phyloP scores from a whole-genome alignment of 495 filamentous ascomycete genomes.

The Neurospora africana region DNA sequence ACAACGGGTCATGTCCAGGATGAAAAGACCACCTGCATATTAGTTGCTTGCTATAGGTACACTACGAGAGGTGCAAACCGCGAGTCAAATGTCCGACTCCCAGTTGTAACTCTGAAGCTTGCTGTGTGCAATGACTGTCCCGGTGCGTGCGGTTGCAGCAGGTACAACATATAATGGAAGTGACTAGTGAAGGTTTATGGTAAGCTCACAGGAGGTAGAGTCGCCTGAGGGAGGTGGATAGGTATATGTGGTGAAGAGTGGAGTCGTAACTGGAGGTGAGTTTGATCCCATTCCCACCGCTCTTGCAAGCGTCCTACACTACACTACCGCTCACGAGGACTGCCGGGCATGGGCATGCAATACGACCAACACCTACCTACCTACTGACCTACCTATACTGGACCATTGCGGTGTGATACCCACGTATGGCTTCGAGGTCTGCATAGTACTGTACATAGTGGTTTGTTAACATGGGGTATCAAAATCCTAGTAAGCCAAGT shows the following conservation, averaged over 20 bases:
- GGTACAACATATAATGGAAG: too few relatives aligned
- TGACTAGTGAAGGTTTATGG: too few relatives aligned
- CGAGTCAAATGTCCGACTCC: neutral
- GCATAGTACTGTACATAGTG: neutral
- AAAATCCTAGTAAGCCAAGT: neutral
- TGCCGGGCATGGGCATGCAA: neutral
- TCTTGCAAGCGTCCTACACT: neutral
- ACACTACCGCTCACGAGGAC: neutral
- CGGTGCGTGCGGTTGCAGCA: neutral
- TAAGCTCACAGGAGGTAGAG: neutral
- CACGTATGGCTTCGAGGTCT: neutral
- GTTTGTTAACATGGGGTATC: neutral
- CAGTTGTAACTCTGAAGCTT: neutral
- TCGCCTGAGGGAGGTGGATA: neutral
- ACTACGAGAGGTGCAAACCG: neutral
- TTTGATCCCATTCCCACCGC: neutral
- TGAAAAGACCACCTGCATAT: neutral
- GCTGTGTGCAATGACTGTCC: neutral
- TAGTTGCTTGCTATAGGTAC: neutral
- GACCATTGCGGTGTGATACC: neutral
- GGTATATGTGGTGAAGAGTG: neutral
- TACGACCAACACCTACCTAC: neutral
- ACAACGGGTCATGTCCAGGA: neutral
- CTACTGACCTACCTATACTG: neutral
- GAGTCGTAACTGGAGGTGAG: neutral